Conservation (phyloP, 768 basidiomycete species). For the Clavaria fumosa region DNA sequence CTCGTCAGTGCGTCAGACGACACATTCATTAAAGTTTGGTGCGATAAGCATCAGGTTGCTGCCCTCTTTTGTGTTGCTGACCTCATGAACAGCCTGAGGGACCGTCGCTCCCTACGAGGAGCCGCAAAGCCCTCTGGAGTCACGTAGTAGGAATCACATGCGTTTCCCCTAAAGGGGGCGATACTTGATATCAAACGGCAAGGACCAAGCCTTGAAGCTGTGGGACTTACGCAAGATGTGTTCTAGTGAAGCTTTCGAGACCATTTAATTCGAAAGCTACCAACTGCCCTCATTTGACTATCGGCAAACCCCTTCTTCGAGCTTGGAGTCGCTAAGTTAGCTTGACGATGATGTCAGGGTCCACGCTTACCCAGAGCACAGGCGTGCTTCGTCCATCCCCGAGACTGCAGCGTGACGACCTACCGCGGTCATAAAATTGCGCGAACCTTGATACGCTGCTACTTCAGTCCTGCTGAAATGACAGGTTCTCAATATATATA, state of each 20-base stretch:
- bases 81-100: no score
- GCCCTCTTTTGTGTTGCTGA: no score
- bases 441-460: constrained; percentile 85
- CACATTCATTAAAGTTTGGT: constrained; percentile 92
- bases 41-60: constrained; percentile 27
- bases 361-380: constrained; percentile 50
- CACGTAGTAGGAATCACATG: constrained; percentile 95
- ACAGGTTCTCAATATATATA: constrained; percentile 92
- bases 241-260: constrained; percentile 50
- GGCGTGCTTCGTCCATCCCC: constrained; percentile 53
- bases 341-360: constrained; percentile 28
- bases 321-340: neutral
- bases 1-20: constrained; percentile 94
- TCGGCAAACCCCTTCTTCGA: constrained; percentile 16
- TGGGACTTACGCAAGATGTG: constrained; percentile 96
- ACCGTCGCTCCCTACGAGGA: constrained; percentile 36
- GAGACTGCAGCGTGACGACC: constrained; percentile 90
- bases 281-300: constrained; percentile 72
- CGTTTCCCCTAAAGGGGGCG: constrained; percentile 93
- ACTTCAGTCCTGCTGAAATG: constrained; percentile 87
- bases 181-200: constrained; percentile 90
- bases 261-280: constrained; percentile 32
- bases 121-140: constrained; percentile 78
- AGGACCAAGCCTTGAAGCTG: constrained; percentile 81
- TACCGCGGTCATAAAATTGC: constrained; percentile 86